phyloP scores from a whole-genome alignment of 169 alveolate species.

The Theileria parva region DNA sequence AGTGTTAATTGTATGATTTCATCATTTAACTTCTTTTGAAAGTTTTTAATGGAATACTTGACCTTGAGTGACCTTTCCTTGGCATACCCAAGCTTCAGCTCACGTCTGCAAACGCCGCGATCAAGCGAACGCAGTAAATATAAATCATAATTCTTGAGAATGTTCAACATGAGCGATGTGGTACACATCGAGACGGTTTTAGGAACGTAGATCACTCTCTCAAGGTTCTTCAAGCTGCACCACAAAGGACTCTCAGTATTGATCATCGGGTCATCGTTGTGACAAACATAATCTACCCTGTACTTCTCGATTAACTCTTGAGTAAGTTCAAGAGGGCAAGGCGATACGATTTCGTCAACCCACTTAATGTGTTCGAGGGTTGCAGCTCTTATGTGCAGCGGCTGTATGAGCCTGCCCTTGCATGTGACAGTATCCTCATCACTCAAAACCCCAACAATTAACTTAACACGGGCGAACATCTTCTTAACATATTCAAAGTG shows the following conservation, averaged over 20 bases:
- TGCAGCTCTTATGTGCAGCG: constrained; percentile 90
- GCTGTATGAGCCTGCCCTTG: constrained; percentile 93
- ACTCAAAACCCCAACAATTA: constrained; percentile 94
- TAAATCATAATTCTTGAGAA: constrained; percentile 91
- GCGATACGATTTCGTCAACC: constrained; percentile 95
- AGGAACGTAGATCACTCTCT: constrained; percentile 85
- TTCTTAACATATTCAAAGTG: constrained; percentile 95
- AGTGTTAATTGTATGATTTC: constrained; percentile 85
- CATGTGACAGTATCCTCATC: constrained; percentile 90
- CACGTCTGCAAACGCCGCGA: constrained; percentile 92
- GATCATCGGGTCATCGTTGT: constrained; percentile 58
- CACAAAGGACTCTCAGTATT: constrained; percentile 82
- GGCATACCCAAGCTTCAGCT: constrained; percentile 88
- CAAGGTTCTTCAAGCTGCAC: constrained; percentile 83
- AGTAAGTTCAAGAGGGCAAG: constrained; percentile 92
- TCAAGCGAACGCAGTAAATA: constrained; percentile 90
- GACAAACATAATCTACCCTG: constrained; percentile 89
- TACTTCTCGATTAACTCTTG: constrained; percentile 85
- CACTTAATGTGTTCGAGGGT: constrained; percentile 92
- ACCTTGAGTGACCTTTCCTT: constrained; percentile 86
- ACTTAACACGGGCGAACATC: constrained; percentile 84
- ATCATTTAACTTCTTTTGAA: constrained; percentile 85
- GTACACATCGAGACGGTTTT: constrained; percentile 95
- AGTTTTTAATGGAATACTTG: constrained; percentile 84
- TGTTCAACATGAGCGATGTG: constrained; percentile 90